A percentile compares a stretch with the other conserved stretches of the same genome.
Evolutionary conservation across 441 rosid genomes (phyloP).

Genomic region (Eruca vesicaria): DNA sequence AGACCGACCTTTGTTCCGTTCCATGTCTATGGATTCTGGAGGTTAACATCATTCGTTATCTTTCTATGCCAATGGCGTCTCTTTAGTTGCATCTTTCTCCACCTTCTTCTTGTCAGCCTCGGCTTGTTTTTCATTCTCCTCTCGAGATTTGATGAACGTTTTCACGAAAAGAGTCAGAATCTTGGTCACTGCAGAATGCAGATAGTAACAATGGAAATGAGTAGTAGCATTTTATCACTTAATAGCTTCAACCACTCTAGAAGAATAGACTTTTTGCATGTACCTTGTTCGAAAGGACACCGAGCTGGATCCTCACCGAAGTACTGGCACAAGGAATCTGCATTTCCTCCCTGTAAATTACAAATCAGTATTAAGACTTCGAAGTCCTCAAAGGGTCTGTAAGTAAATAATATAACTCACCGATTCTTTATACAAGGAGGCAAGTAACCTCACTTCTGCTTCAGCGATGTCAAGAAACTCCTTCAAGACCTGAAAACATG

Average conservation of each 20-base stretch:
- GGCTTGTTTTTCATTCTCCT: slow-evolving; percentile 80
- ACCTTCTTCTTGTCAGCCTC: slow-evolving; percentile 89
- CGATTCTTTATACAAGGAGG: slow-evolving; percentile 78
- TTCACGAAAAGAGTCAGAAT: slow-evolving; percentile 72
- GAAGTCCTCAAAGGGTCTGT: neutral
- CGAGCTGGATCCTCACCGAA: slow-evolving; percentile 99
- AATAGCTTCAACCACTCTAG: neutral
- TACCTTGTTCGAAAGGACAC: slow-evolving; percentile 99
- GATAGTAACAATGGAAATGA: slow-evolving; percentile 21
- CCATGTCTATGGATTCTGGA: slow-evolving; percentile 42
- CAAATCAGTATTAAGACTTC: neutral
- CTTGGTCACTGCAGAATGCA: slow-evolving; percentile 96
- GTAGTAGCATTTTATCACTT: neutral
- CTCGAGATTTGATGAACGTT: slow-evolving; percentile 82
- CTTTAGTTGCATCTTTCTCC: slow-evolving; percentile 88
- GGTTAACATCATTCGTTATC: slow-evolving; percentile 41
- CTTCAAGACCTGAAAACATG: slow-evolving; percentile 62
- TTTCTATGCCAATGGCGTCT: slow-evolving; percentile 54
- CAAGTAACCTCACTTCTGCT: slow-evolving; percentile 80
- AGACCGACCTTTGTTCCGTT: slow-evolving; percentile 13
- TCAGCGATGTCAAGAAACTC: slow-evolving; percentile 85
- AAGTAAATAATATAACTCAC: slow-evolving; percentile 33
- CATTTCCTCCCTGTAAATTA: slow-evolving; percentile 83
- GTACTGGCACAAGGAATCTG: slow-evolving; percentile 92
- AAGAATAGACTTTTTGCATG: slow-evolving; percentile 7